Percentiles rank a stretch among this genome's conserved stretches.
Evolutionary conservation across 2,329 filamentous ascomycete species (phyloP).

Genomic region (Cercospora nicotianae): DNA sequence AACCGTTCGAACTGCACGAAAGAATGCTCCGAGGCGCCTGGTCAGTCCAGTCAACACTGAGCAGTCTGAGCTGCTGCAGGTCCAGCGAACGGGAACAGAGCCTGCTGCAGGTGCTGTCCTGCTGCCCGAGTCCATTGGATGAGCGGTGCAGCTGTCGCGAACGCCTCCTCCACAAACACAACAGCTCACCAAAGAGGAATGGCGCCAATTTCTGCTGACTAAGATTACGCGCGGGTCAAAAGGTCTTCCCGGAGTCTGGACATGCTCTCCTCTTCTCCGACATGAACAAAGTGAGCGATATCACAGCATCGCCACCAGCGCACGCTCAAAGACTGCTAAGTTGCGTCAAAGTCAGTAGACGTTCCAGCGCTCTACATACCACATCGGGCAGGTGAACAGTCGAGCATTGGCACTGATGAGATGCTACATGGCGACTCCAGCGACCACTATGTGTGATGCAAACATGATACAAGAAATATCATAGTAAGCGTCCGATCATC

Average conservation of each 20-base stretch:
- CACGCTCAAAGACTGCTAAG: not conserved
- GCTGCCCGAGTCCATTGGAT: slow-evolving; percentile 16
- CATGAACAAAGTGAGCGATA: not conserved
- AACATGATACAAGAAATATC: not conserved
- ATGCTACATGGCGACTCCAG: not conserved
- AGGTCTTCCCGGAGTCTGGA: not conserved
- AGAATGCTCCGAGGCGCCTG: not conserved
- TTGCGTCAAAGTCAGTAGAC: not conserved
- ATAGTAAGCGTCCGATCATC: not conserved
- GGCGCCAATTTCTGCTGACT: not conserved
- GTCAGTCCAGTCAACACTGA: slow-evolving; percentile 18
- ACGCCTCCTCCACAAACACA: not conserved
- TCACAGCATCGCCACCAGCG: not conserved
- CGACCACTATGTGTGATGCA: not conserved
- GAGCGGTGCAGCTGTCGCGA: slow-evolving; percentile 24
- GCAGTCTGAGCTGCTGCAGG: slow-evolving; percentile 19
- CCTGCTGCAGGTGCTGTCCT: slow-evolving; percentile 17
- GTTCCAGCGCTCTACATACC: not conserved
- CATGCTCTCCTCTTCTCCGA: not conserved
- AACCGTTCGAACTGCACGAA: slow-evolving; percentile 7
- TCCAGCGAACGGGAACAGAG: slow-evolving; percentile 18
- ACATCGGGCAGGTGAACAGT: not conserved
- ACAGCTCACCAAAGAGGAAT: not conserved
- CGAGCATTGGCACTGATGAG: not conserved
- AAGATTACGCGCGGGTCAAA: not conserved